Percentiles rank a stretch among this genome's conserved stretches.
Evolutionary conservation across 2,329 filamentous ascomycete species (phyloP).

Genomic region (Corynespora cassiicola): DNA sequence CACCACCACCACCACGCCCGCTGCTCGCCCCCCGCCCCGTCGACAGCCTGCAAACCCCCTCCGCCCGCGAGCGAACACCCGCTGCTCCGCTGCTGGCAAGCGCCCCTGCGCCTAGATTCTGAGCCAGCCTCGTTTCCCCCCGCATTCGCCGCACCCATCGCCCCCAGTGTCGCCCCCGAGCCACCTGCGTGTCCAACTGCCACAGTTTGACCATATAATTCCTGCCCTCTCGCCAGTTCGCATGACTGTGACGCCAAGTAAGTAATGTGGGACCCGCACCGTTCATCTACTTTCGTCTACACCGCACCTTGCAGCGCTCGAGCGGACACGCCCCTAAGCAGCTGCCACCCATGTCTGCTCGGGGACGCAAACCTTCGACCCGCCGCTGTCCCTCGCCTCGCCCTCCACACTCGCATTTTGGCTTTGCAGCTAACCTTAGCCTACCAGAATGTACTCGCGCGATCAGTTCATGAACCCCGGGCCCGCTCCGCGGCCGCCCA

Average conservation of each 20-base stretch:
- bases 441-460: conserved; percentile 64
- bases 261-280: conserved; percentile 18
- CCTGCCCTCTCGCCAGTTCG: conserved; percentile 17
- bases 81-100: conserved; percentile 12
- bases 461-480: conserved; percentile 94
- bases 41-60: conserved; percentile 15
- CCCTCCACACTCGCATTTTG: no score
- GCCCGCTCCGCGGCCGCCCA: conserved; percentile 88
- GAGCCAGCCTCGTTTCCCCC: conserved; percentile 25
- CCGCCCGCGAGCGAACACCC: conserved; percentile 5
- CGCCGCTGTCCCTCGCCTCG: no score
- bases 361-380: no score
- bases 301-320: no score
- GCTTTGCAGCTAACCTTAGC: conserved; percentile 18
- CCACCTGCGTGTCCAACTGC: conserved; percentile 14
- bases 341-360: no score
- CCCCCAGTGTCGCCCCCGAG: conserved; percentile 13
- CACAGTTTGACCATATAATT: conserved; percentile 15
- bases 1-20: conserved; percentile 21
- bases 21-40: conserved; percentile 9
- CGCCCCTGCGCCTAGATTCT: conserved; percentile 9
- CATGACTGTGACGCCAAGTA: conserved; percentile 29
- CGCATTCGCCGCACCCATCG: conserved; percentile 35
- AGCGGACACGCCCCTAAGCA: no score
- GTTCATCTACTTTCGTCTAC: conserved; percentile 1